Percentiles rank a stretch among this genome's conserved stretches.
These are phyloP conservation scores for Metschnikowia lunata DNA, from an alignment of 805 yeast genomes.

Conservation along the genomic window DNA sequence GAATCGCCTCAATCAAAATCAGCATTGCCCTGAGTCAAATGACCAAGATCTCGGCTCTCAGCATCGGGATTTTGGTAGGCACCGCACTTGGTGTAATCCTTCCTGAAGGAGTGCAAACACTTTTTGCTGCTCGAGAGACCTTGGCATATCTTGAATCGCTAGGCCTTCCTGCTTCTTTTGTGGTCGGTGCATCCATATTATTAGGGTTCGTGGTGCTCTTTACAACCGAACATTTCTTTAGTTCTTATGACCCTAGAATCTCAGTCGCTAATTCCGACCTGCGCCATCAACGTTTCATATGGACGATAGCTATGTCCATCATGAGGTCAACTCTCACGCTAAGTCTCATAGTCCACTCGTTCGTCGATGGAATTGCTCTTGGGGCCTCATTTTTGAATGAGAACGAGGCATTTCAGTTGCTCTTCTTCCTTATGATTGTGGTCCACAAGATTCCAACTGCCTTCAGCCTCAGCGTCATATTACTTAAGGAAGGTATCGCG, in stretches of 20 bases:
- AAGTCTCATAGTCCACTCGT: conserved; percentile 62
- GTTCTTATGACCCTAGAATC: not conserved
- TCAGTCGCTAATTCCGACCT: not conserved
- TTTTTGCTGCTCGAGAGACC: conserved; percentile 21
- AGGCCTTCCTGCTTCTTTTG: conserved; percentile 16
- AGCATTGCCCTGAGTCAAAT: conserved; percentile 17
- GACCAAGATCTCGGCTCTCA: conserved; percentile 43
- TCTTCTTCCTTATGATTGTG: conserved; percentile 58
- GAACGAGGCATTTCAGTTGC: conserved; percentile 31
- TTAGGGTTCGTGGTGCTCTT: conserved; percentile 53
- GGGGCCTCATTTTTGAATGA: conserved; percentile 52
- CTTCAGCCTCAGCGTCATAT: conserved; percentile 57
- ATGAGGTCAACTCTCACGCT: conserved; percentile 47
- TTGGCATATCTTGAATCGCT: conserved; percentile 1
- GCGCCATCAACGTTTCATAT: not conserved
- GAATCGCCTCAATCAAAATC: conserved; percentile 10
- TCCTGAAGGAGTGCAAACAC: conserved; percentile 60
- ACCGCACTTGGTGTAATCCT: conserved; percentile 55
- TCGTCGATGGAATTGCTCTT: conserved; percentile 70
- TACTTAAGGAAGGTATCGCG: conserved; percentile 38
- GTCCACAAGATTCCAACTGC: conserved; percentile 74
- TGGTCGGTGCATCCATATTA: conserved; percentile 46
- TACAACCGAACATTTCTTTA: conserved; percentile 38
- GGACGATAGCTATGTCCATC: conserved; percentile 20
- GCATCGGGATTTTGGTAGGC: conserved; percentile 59